A percentile compares a stretch with the other conserved stretches of the same genome.
These are phyloP conservation scores for Sugiyamaella floridensis DNA, from an alignment of 805 yeast genomes.

Conservation along the genomic window DNA sequence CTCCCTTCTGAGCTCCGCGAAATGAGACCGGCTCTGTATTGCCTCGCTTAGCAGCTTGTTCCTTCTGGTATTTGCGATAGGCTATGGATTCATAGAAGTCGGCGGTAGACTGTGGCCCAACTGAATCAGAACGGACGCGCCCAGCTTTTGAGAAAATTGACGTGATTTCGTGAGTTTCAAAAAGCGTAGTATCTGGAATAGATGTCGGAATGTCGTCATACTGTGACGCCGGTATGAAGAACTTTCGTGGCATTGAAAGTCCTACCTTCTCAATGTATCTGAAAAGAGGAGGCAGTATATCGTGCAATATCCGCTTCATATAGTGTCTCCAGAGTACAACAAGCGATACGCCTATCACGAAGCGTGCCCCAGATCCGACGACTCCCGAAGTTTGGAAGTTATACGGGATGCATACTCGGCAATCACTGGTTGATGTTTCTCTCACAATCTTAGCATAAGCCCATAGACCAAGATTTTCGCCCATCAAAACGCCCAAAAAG, in stretches of 20 bases:
- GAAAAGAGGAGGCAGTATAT: slow-evolving; percentile 54
- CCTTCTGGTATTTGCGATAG: slow-evolving; percentile 25
- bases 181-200: slow-evolving; percentile 30
- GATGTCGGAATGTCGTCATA: slow-evolving; percentile 30
- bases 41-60: slow-evolving; percentile 17
- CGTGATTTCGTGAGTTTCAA: slow-evolving; percentile 28
- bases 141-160: slow-evolving; percentile 24
- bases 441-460: background rate
- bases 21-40: slow-evolving; percentile 1
- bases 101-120: slow-evolving; percentile 38
- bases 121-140: slow-evolving; percentile 30
- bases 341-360: slow-evolving; percentile 51
- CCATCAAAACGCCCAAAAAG: slow-evolving; percentile 79
- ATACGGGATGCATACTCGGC: slow-evolving; percentile 18
- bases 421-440: background rate
- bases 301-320: slow-evolving; percentile 60
- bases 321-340: slow-evolving; percentile 69
- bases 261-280: slow-evolving; percentile 33
- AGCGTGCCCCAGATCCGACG: slow-evolving; percentile 38
- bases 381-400: slow-evolving; percentile 12
- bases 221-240: slow-evolving; percentile 33
- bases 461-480: slow-evolving; percentile 63
- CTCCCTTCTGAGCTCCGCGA: slow-evolving; percentile 1
- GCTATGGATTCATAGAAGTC: slow-evolving; percentile 36
- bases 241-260: slow-evolving; percentile 35